Evolutionary conservation across 176 grass and related monocot genomes (phyloP), one percentile per base, ranked within the genome.

Genomic region (Juncus effusus): DNA sequence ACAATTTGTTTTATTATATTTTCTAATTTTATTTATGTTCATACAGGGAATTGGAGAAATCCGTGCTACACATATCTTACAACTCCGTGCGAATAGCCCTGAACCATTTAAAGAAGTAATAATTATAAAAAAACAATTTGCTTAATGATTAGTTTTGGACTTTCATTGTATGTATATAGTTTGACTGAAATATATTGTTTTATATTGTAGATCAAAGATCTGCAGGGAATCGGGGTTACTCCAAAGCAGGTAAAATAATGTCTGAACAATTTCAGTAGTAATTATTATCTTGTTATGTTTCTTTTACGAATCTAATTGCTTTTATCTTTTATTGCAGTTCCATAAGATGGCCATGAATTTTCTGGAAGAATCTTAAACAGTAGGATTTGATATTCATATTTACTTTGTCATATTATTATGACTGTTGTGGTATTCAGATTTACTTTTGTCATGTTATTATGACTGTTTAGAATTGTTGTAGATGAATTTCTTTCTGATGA

Each of bases 61-160:
- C 4, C 54, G 68, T 13, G 68, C 68, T 59, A 72, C 54, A 15
- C 51, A 14, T 53, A 72, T 72, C 56, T 40, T 72, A 42, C 68
- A 72, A 38, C 50, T 72, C 15, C 68, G 68, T 58, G 68, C 56
- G 13, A 28, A 59, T 36, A 72, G 42, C 57, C 68, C 53, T 56
- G 54, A 72, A 11, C 68, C 68, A 42, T 72, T 72, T 36, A 72
- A 16, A 72, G 8, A 58, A 57, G 68, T 72, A 72, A 72, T 53
- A 72, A 42, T 13, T 42, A 16, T 56, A 69, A 28, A 69, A 58
- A 40, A 11, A 2, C 37, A 37, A 40, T 69, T 69, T 69, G 65
- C 53, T 15, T 11, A 54, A 10, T 51, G 5, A 3, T 52, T 5
- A 4, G 15, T 42, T 63, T 36, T 65, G 15, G 7, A 36, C 3